Conservation (phyloP, 352 stramenopile species). For the Phytophthora lateralis region DNA sequence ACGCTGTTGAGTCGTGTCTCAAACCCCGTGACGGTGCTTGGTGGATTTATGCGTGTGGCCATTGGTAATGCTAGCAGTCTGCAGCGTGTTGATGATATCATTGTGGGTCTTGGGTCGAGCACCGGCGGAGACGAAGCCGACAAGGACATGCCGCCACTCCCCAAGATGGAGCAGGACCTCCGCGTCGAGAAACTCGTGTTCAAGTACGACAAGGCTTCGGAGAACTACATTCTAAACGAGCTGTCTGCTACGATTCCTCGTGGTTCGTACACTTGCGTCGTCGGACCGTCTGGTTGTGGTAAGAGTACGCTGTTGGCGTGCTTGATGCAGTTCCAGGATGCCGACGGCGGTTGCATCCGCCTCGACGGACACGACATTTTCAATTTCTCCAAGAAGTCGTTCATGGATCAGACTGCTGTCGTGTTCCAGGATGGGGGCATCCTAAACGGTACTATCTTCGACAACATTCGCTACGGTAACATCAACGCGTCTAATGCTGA, state of each 20-base stretch:
- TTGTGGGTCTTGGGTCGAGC: conserved; percentile 57
- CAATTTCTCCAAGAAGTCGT: conserved; percentile 88
- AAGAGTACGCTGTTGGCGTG: conserved; percentile 89
- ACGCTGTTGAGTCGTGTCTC: conserved; percentile 81
- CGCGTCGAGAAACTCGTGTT: conserved; percentile 83
- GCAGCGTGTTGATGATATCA: conserved; percentile 88
- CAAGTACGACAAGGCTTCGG: conserved; percentile 86
- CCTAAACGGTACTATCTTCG: conserved; percentile 87
- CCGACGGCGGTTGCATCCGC: conserved; percentile 79
- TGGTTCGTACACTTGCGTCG: conserved; percentile 86
- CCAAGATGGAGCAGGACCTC: conserved; percentile 87
- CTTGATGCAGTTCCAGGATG: conserved; percentile 90
- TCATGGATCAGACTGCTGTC: conserved; percentile 87
- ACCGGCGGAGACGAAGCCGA: conserved; percentile 51
- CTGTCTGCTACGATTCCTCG: conserved; percentile 70
- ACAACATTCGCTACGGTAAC: conserved; percentile 90
- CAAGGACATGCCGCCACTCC: conserved; percentile 71
- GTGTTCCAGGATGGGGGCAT: conserved; percentile 90
- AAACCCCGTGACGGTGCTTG: conserved; percentile 80
- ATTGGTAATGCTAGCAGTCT: conserved; percentile 88
- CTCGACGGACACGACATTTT: conserved; percentile 85
- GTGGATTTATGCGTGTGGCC: conserved; percentile 89
- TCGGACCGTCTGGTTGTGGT: conserved; percentile 83
- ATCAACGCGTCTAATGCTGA: conserved; percentile 69
- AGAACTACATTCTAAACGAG: conserved; percentile 86